Conservation (phyloP, 2,329 filamentous ascomycete genomes). For the Trichoderma hamatum region DNA sequence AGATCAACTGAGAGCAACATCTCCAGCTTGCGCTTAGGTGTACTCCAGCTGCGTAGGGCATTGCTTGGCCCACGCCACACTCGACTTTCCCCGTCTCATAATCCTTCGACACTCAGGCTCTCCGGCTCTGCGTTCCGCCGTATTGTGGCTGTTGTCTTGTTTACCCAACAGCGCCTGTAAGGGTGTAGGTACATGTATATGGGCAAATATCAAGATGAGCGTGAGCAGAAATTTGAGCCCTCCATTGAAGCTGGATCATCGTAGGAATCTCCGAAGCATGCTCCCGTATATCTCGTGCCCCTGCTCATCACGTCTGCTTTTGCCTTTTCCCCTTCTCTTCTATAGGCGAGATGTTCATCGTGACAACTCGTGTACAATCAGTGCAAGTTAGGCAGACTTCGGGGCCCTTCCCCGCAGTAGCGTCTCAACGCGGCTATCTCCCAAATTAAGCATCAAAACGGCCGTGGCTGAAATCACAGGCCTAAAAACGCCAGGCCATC, state of each 20-base stretch:
- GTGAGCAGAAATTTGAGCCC: background rate
- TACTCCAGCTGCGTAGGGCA: background rate
- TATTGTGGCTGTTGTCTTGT: slow-evolving; percentile 13
- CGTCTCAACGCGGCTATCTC: background rate
- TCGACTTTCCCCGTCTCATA: background rate
- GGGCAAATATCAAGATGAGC: background rate
- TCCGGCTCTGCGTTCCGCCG: slow-evolving; percentile 17
- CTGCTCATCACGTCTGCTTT: background rate
- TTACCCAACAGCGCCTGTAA: background rate
- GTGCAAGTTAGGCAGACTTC: background rate
- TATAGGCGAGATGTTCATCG: background rate
- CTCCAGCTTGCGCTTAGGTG: background rate
- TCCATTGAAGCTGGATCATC: background rate
- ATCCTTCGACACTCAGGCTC: slow-evolving; percentile 12
- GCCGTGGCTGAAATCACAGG: slow-evolving; percentile 16
- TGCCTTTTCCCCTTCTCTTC: background rate
- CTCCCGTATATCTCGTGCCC: background rate
- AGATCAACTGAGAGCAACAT: background rate
- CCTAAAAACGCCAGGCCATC: slow-evolving; percentile 16
- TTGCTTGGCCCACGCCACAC: slow-evolving; percentile 2
- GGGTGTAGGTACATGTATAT: background rate
- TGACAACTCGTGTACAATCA: background rate
- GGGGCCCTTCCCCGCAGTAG: background rate
- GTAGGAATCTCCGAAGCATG: slow-evolving; percentile 19
- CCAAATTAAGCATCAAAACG: background rate